Evolutionary conservation across 1,139 yeast species (phyloP).

Genomic region (Yamadazyma conglobata): DNA sequence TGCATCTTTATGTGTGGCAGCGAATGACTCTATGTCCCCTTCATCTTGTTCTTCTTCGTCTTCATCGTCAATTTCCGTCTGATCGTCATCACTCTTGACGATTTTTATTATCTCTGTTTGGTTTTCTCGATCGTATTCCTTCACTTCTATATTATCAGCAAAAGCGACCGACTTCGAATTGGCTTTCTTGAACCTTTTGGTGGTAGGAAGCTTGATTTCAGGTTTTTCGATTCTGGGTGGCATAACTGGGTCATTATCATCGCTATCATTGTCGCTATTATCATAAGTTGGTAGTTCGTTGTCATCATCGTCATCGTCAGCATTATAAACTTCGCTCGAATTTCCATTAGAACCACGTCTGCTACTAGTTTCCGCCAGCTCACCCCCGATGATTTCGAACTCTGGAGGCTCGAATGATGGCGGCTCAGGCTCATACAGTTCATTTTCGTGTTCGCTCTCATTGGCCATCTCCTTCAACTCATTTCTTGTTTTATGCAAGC

Average conservation of each 20-base stretch:
- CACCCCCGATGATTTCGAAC: constrained; percentile 18
- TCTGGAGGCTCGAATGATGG: constrained; percentile 10
- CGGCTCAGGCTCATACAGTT: constrained; percentile 11
- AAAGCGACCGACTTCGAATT: constrained; percentile 40
- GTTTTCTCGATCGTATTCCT: constrained; percentile 41
- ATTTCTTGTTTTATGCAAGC: constrained; percentile 36
- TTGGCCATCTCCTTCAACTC: constrained; percentile 46
- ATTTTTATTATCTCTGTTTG: constrained; percentile 22
- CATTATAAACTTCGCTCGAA: constrained; percentile 14
- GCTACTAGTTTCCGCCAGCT: constrained; percentile 5
- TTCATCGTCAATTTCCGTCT: constrained; percentile 17
- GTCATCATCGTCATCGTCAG: constrained; percentile 21
- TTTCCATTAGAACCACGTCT: not conserved
- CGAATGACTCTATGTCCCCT: constrained; percentile 19
- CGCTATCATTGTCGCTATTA: constrained; percentile 19
- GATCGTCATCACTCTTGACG: constrained; percentile 22
- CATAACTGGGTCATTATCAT: constrained; percentile 1
- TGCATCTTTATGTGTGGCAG: constrained; percentile 29
- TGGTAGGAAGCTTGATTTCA: constrained; percentile 14
- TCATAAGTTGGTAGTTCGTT: constrained; percentile 27
- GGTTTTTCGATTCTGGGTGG: constrained; percentile 3
- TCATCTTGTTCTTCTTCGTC: constrained; percentile 17
- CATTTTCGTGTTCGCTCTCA: constrained; percentile 18
- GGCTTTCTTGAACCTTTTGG: constrained; percentile 21
- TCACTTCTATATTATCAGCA: constrained; percentile 43